Percentiles rank a stretch among this genome's conserved stretches.
Conservation (phyloP, 768 basidiomycete species). For the Russula foetens region DNA sequence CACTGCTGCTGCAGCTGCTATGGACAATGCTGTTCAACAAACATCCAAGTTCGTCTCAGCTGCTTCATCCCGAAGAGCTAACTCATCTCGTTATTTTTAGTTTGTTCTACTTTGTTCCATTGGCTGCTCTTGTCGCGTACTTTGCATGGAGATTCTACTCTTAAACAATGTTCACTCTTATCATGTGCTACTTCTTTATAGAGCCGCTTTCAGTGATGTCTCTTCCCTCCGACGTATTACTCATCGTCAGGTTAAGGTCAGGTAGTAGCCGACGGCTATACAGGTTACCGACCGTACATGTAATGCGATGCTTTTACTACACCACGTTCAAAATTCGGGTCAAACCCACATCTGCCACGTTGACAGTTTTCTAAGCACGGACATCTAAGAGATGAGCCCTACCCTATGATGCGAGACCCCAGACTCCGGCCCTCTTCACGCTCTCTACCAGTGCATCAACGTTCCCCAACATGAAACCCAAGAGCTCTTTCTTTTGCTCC, state of each 20-base stretch:
- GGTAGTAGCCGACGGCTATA: background rate
- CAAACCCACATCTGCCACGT: background rate
- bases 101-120: slow-evolving; percentile 35
- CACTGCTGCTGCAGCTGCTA: slow-evolving; percentile 4
- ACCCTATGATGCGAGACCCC: slow-evolving; percentile 63
- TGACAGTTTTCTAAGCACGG: background rate
- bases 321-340: no score
- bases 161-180: background rate
- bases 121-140: slow-evolving; percentile 37
- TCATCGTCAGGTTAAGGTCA: background rate
- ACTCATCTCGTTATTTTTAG: slow-evolving; percentile 4
- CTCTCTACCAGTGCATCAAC: slow-evolving; percentile 88
- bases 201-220: background rate
- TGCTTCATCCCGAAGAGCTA: background rate
- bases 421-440: slow-evolving; percentile 78
- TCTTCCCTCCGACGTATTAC: background rate
- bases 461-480: slow-evolving; percentile 82
- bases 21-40: slow-evolving; percentile 19
- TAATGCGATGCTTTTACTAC: background rate
- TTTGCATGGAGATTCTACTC: slow-evolving; percentile 38
- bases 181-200: background rate
- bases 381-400: no score
- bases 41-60: slow-evolving; percentile 18
- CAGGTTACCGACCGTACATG: slow-evolving; percentile 3
- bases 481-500: slow-evolving; percentile 74